Conservation (phyloP, 768 basidiomycete genomes). For the Pleurotus giganteus region DNA sequence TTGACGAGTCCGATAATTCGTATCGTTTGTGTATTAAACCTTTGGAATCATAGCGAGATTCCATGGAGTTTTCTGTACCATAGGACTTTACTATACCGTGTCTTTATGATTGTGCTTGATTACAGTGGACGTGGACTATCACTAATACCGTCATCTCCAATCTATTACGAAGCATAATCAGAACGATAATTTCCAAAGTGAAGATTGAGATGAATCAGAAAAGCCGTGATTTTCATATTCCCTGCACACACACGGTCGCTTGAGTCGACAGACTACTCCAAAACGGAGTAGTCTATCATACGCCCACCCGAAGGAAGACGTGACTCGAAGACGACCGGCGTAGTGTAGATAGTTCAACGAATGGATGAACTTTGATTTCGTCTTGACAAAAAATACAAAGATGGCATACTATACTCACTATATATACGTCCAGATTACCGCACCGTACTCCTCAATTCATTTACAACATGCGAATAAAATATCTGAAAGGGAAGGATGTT, state of each 20-base stretch:
- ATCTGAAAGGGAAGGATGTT: constrained; percentile 19
- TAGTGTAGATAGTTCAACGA: constrained; percentile 59
- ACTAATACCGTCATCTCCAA: too few species aligned
- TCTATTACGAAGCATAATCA: neutral
- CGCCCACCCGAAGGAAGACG: constrained; percentile 31
- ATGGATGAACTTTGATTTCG: constrained; percentile 87
- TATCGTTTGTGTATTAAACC: neutral
- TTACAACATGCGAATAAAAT: constrained; percentile 9
- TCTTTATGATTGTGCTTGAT: too few species aligned
- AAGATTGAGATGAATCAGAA: constrained; percentile 42
- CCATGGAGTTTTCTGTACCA: neutral
- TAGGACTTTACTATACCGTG: neutral
- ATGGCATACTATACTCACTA: constrained; percentile 19
- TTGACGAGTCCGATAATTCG: neutral
- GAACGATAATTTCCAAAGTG: neutral
- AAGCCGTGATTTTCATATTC: constrained; percentile 64
- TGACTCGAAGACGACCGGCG: constrained; percentile 31
- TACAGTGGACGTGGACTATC: too few species aligned
- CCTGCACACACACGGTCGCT: constrained; percentile 29
- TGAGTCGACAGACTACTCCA: constrained; percentile 41
- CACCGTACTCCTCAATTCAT: neutral
- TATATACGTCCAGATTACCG: constrained; percentile 5
- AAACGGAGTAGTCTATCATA: constrained; percentile 43
- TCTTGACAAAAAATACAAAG: constrained; percentile 30
- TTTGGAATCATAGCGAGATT: neutral